Evolutionary conservation across 176 grass and related monocot genomes (phyloP), one percentile per base, ranked within the genome.

Genomic region (Tillandsia leiboldiana): DNA sequence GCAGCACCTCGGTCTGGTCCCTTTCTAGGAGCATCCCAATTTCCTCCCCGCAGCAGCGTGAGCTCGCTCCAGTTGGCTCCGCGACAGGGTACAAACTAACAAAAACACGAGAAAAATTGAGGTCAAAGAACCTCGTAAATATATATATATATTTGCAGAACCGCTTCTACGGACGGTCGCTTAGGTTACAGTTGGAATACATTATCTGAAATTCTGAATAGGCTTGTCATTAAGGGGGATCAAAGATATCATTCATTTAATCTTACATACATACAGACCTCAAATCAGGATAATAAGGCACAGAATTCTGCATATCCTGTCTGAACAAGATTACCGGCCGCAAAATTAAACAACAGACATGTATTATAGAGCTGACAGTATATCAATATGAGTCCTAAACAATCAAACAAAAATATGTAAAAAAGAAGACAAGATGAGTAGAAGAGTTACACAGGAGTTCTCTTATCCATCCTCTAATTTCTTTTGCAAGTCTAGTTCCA

Each of bases 1-100:
- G 93, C 8, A 96, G 81, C 48, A 96, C 93, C 77, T 96, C 85
- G 1, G 86, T 89, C 86, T 97, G 86, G 77, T 92, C 93, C 93
- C 92, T 97, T 77, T 97, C 93, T 70, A 97, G 78, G 27, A 97
- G 89, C 93, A 92, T 96, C 70, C 89, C 93, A 0, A 86, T 33
- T 92, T 7, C 90, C 93, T 78, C 92, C 92, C 92, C 10, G 89
- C 93, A 0, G 93, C 86, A 62, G 93, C 86, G 61, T 90, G 86
- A 18, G 81, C 87, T 13, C 54, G 93, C 65, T 96, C 93, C 61
- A 96, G 78, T 66, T 72, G 70, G 70, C 83, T 96, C 93, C 67
- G 92, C 93, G 28, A 92, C 71, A 26, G 93, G 93, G 64, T 96
- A 96, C 3, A 96, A 78, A 70, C 71, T 92, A 24, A 24, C 24